phyloP scores from a whole-genome alignment of 1,139 yeast species.

The Scheffersomyces parashehatae region DNA sequence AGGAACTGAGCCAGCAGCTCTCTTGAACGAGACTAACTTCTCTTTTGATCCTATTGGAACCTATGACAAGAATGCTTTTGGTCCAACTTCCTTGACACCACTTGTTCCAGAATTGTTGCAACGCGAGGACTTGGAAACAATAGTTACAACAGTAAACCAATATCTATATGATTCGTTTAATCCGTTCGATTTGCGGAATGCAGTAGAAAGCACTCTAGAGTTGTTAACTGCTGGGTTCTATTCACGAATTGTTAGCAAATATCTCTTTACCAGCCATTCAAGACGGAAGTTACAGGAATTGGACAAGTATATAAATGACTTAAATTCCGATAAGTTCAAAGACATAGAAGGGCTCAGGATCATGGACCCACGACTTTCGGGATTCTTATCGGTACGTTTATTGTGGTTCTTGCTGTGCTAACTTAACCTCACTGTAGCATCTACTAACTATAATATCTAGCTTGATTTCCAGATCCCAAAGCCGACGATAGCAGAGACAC shows the following conservation, averaged over 20 bases:
- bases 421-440: background rate
- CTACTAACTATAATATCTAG: constrained; percentile 15
- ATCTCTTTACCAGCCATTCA: constrained; percentile 21
- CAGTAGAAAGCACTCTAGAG: constrained; percentile 46
- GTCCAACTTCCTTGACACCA: constrained; percentile 57
- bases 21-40: constrained; percentile 14
- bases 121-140: constrained; percentile 35
- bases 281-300: constrained; percentile 34
- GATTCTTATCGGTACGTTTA: constrained; percentile 57
- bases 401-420: background rate
- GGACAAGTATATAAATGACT: constrained; percentile 43
- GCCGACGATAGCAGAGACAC: too few species aligned
- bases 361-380: constrained; percentile 57
- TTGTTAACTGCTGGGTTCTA: constrained; percentile 43
- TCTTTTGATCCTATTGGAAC: constrained; percentile 38
- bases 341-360: constrained; percentile 33
- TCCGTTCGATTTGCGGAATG: constrained; percentile 34
- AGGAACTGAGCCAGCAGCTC: constrained; percentile 70
- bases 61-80: constrained; percentile 45
- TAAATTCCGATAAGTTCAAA: constrained; percentile 35
- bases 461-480: constrained; percentile 53
- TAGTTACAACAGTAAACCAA: constrained; percentile 49
- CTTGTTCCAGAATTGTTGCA: constrained; percentile 41
- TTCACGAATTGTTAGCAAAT: constrained; percentile 20
- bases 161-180: constrained; percentile 41